Evolutionary conservation across 495 filamentous ascomycete genomes (phyloP).

Genomic region (Tuber umbilicatum): DNA sequence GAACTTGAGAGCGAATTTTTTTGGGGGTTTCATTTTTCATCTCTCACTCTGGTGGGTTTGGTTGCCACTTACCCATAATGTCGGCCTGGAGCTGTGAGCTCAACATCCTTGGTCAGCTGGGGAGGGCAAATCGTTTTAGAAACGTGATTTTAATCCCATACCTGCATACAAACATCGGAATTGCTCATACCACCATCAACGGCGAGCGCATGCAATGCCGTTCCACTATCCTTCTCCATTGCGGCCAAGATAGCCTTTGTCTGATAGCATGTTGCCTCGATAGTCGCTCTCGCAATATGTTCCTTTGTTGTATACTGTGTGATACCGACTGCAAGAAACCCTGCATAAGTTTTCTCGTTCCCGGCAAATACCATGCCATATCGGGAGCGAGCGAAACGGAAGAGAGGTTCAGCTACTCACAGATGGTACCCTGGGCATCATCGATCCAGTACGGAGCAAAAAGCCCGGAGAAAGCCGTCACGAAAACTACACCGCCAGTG

Average conservation of each 20-base stretch:
- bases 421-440: constrained; percentile 85
- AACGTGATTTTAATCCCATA: constrained; percentile 40
- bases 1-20: not conserved
- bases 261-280: constrained; percentile 93
- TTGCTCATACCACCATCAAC: constrained; percentile 95
- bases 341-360: constrained; percentile 13
- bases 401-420: constrained; percentile 47
- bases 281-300: constrained; percentile 87
- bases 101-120: constrained; percentile 11
- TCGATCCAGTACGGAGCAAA: constrained; percentile 99
- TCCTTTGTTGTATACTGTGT: constrained; percentile 84
- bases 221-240: constrained; percentile 85
- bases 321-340: constrained; percentile 58
- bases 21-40: not conserved
- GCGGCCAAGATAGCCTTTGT: constrained; percentile 91
- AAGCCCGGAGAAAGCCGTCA: constrained; percentile 90
- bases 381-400: not conserved
- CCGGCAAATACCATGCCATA: constrained; percentile 16
- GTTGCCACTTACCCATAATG: constrained; percentile 54
- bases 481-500: constrained; percentile 86
- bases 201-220: constrained; percentile 66
- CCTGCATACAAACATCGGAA: constrained; percentile 91
- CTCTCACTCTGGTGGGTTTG: not conserved
- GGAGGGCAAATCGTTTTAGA: constrained; percentile 7
- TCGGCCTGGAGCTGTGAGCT: constrained; percentile 69